Conservation (phyloP, 495 filamentous ascomycete species). For the Mytilinidion resinicola region DNA sequence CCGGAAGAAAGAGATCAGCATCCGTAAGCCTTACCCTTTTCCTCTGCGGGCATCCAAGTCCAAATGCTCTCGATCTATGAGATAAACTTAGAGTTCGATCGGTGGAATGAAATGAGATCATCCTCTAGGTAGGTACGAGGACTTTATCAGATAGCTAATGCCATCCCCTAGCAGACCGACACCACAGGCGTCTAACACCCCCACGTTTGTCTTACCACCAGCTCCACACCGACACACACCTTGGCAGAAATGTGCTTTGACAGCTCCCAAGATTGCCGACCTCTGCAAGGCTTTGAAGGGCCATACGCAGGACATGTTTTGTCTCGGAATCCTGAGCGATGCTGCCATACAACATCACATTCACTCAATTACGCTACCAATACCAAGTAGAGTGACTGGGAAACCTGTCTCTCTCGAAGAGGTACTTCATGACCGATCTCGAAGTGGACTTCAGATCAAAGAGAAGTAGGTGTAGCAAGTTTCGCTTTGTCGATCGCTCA, state of each 20-base stretch:
- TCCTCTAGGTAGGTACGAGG: not conserved
- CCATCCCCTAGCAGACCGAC: not conserved
- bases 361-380: not conserved
- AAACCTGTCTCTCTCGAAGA: not conserved
- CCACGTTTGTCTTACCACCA: not conserved
- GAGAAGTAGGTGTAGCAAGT: not conserved
- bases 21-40: not conserved
- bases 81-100: not conserved
- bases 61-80: no score
- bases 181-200: not conserved
- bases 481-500: not conserved
- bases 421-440: not conserved
- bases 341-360: conserved; percentile 18
- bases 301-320: not conserved
- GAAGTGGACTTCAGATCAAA: conserved; percentile 1
- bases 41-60: no score
- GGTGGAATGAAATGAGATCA: not conserved
- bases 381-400: not conserved
- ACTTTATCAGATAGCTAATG: not conserved
- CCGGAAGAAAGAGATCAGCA: not conserved
- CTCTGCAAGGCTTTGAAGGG: not conserved
- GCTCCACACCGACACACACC: not conserved
- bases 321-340: conserved; percentile 54
- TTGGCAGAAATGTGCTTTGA: not conserved
- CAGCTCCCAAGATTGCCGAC: not conserved